A percentile compares a stretch with the other conserved stretches of the same genome.
Conservation (phyloP, 2,329 filamentous ascomycete genomes). For the Aspergillus nomiae region DNA sequence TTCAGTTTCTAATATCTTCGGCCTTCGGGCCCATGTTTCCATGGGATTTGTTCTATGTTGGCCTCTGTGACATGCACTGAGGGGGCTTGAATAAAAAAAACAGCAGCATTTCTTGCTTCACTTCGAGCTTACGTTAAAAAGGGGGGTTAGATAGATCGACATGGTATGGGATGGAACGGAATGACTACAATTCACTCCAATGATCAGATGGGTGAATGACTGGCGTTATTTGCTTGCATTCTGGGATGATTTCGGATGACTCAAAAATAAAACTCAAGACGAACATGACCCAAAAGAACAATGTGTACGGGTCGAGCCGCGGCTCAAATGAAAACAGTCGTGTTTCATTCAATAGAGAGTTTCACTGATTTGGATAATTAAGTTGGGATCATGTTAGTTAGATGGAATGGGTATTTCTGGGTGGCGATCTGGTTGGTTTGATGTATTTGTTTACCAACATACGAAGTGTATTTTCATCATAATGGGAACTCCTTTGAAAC, state of each 20-base stretch:
- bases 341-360: background rate
- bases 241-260: background rate
- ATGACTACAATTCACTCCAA: constrained; percentile 7
- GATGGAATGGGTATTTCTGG: background rate
- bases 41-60: background rate
- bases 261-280: background rate
- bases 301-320: background rate
- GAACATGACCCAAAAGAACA: background rate
- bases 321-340: background rate
- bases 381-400: background rate
- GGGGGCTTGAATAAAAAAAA: background rate
- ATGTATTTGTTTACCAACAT: background rate
- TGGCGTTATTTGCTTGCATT: background rate
- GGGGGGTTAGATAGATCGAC: background rate
- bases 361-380: background rate
- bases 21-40: background rate
- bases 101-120: background rate
- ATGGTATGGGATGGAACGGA: background rate
- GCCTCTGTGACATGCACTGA: background rate
- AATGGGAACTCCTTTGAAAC: background rate
- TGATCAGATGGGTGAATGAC: constrained; percentile 18
- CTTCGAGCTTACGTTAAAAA: background rate
- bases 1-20: background rate
- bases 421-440: background rate
- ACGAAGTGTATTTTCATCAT: background rate